Evolutionary conservation across 108 stramenopile genomes (phyloP).

Genomic region (Skeletonema menzelii): DNA sequence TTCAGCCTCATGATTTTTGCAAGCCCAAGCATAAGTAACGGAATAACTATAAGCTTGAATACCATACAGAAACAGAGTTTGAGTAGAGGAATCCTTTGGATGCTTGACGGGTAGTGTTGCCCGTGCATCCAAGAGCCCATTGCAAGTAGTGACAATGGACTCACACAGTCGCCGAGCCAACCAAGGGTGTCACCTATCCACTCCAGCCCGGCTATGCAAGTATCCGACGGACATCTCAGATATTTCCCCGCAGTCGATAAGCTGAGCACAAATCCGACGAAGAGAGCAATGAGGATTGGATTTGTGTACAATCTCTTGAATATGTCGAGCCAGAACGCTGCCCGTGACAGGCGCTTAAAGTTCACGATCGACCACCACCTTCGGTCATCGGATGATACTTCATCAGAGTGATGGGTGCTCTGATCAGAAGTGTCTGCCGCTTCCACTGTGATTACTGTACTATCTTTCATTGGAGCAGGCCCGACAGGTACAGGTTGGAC

Average conservation of each 20-base stretch:
- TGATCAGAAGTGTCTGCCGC: neutral
- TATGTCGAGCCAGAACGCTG: conserved; percentile 37
- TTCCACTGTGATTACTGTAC: neutral
- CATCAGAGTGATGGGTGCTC: neutral
- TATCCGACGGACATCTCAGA: conserved; percentile 18
- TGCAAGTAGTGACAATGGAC: conserved; percentile 36
- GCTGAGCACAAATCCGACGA: conserved; percentile 35
- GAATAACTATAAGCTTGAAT: conserved; percentile 42
- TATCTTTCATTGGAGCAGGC: neutral
- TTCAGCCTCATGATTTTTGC: conserved; percentile 35
- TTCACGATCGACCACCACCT: conserved; percentile 2
- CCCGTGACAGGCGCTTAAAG: neutral
- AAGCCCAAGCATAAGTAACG: conserved; percentile 43
- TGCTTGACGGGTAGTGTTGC: conserved; percentile 12
- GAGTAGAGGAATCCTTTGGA: neutral
- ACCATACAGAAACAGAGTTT: conserved; percentile 36
- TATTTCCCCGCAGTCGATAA: conserved; percentile 37
- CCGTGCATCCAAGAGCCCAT: conserved; percentile 55
- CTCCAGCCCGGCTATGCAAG: conserved; percentile 29
- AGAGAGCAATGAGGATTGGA: conserved; percentile 45
- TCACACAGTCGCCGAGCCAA: conserved; percentile 38
- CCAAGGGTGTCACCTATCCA: conserved; percentile 30
- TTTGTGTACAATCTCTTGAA: conserved; percentile 12
- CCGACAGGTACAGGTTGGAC: neutral
- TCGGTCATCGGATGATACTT: neutral